Percentiles rank a stretch among this genome's conserved stretches.
Evolutionary conservation across 495 filamentous ascomycete species (phyloP).

Genomic region (Penicillium paxilli): DNA sequence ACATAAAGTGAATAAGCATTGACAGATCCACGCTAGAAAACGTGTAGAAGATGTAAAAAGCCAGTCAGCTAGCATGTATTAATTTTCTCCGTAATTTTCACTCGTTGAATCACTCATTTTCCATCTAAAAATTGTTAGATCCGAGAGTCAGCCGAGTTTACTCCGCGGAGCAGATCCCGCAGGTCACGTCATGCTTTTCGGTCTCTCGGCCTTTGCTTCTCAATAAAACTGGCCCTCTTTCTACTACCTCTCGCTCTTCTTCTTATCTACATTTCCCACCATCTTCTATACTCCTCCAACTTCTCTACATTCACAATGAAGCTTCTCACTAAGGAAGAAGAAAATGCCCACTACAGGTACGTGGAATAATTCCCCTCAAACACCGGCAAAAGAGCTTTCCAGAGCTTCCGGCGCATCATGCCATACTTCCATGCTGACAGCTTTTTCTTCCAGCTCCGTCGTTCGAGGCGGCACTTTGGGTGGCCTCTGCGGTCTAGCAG

Average conservation of each 20-base stretch:
- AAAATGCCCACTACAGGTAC: slow-evolving; percentile 65
- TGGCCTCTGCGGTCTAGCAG: slow-evolving; percentile 59
- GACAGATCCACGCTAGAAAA: not conserved
- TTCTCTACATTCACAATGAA: slow-evolving; percentile 64
- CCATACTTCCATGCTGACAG: slow-evolving; percentile 25
- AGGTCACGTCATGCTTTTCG: slow-evolving; percentile 22
- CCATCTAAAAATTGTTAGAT: no score
- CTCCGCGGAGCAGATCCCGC: slow-evolving; percentile 9
- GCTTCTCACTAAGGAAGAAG: slow-evolving; percentile 91
- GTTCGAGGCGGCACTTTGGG: slow-evolving; percentile 77
- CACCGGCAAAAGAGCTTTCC: not conserved
- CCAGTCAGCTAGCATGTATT: slow-evolving; percentile 3
- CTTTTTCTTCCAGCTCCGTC: slow-evolving; percentile 64
- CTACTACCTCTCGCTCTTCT: not conserved
- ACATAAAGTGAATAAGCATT: slow-evolving; percentile 6
- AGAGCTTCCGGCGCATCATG: slow-evolving; percentile 6
- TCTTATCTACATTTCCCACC: slow-evolving; percentile 9
- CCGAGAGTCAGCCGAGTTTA: slow-evolving; percentile 22
- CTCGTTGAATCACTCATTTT: not conserved
- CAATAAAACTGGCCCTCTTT: slow-evolving; percentile 10
- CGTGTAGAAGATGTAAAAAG: not conserved
- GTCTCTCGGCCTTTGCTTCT: slow-evolving; percentile 32
- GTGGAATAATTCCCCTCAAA: not conserved
- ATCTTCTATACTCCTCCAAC: not conserved
- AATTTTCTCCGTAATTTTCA: not conserved